phyloP scores from a whole-genome alignment of 2,329 filamentous ascomycete genomes.

The Cordyceps tenuipes region DNA sequence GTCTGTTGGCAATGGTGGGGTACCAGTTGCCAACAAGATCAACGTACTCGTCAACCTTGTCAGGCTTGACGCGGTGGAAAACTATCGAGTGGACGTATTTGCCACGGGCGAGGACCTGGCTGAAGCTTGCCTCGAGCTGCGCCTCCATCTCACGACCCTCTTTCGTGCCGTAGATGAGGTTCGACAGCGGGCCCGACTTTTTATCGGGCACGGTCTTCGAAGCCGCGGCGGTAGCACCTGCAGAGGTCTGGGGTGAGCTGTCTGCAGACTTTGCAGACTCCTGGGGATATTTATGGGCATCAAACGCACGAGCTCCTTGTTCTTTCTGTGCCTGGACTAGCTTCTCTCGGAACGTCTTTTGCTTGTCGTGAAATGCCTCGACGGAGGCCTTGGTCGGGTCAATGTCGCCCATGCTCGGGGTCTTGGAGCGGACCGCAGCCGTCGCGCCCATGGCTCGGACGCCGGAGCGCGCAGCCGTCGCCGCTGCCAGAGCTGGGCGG shows the following conservation, averaged over 20 bases:
- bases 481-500: slow-evolving; percentile 32
- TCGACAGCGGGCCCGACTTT: slow-evolving; percentile 67
- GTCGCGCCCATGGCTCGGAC: slow-evolving; percentile 53
- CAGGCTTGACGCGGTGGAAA: slow-evolving; percentile 89
- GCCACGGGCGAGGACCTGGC: slow-evolving; percentile 84
- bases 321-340: slow-evolving; percentile 70
- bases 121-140: slow-evolving; percentile 94
- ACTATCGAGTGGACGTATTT: slow-evolving; percentile 99
- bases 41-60: slow-evolving; percentile 92
- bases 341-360: slow-evolving; percentile 79
- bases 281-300: slow-evolving; percentile 27
- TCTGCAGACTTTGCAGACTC: slow-evolving; percentile 32
- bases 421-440: slow-evolving; percentile 30
- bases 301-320: slow-evolving; percentile 72
- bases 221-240: slow-evolving; percentile 43
- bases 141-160: slow-evolving; percentile 90
- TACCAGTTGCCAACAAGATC: slow-evolving; percentile 87
- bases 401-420: slow-evolving; percentile 82
- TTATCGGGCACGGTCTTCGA: slow-evolving; percentile 46
- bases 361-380: slow-evolving; percentile 70
- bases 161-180: slow-evolving; percentile 92
- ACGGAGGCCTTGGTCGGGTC: slow-evolving; percentile 56
- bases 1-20: slow-evolving; percentile 72
- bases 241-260: slow-evolving; percentile 27
- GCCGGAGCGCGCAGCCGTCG: slow-evolving; percentile 36